Conservation (phyloP, 2,329 filamentous ascomycete species). For the Lasiodiplodia gonubiensis region DNA sequence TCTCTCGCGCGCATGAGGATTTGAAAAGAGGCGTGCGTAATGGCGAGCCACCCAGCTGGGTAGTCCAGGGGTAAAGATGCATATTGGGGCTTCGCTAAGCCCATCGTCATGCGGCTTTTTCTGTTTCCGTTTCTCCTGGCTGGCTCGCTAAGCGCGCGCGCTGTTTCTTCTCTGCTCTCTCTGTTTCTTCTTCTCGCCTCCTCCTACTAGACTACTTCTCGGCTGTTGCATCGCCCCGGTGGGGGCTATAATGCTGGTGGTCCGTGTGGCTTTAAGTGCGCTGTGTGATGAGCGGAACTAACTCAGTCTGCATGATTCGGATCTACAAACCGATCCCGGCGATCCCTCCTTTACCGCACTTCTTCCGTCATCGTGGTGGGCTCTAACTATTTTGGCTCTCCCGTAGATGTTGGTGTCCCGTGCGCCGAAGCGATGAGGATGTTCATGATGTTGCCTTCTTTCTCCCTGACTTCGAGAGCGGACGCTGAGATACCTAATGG, state of each 20-base stretch:
- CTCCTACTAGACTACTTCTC: not conserved
- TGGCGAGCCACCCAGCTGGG: too few species aligned
- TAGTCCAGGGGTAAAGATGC: not conserved
- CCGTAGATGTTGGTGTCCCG: not conserved
- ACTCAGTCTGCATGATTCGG: not conserved
- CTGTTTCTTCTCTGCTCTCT: not conserved
- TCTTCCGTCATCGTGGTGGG: too few species aligned
- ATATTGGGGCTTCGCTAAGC: not conserved
- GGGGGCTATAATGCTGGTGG: not conserved
- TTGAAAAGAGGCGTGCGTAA: not conserved
- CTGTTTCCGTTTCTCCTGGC: not conserved
- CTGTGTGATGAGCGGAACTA: not conserved
- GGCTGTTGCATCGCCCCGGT: too few species aligned
- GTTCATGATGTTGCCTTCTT: slow-evolving; percentile 1
- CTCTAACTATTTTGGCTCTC: not conserved
- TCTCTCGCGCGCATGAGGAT: too few species aligned
- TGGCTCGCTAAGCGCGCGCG: too few species aligned
- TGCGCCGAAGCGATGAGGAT: slow-evolving; percentile 4
- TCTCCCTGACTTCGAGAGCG: not conserved
- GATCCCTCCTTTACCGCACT: not conserved
- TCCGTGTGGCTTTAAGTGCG: not conserved
- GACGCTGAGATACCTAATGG: not conserved
- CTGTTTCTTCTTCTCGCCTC: not conserved
- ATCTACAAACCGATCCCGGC: slow-evolving; percentile 1
- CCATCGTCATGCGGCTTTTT: not conserved